Evolutionary conservation across 2,329 filamentous ascomycete species (phyloP), one percentile per base, ranked within the genome.

Genomic region (Chalaropsis ovoidea): DNA sequence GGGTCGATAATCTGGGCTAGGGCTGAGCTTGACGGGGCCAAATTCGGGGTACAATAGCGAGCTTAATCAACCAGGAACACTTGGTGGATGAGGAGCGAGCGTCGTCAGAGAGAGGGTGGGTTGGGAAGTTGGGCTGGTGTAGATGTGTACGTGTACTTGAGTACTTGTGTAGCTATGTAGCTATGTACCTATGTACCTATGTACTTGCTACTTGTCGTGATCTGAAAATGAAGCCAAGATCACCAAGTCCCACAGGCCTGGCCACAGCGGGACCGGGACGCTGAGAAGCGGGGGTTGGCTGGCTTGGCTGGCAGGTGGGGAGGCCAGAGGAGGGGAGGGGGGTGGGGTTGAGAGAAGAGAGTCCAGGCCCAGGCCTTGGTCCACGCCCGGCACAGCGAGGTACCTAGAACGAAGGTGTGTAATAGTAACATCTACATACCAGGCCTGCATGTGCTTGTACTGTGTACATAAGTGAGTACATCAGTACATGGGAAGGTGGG

Each of bases 21-120:
- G 54, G 54, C 54, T 58, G 54, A 58, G 17, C n/a, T 35, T 58
- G 54, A 58, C 54, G 27, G 17, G n/a, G 24, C 31, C 27, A 58
- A n/a, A 58, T 39, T 31, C 22, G 54, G 27, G 8, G 15, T 58
- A 39, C 54, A 39, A 58, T 58, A 58, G 54, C 54, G 31, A 47
- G 15, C 54, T 58, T 58, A 39, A 56, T 58, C 54, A 35, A n/a
- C 15, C 15, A 39, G 54, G 54, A 58, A 39, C 35, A 39, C 35
- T 39, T 39, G 35, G 8, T 7, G 35, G 35, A 10, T 10, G 35
- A 39, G 35, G 5, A 39, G 35, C 35, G n/a, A n/a, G n/a, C n/a
- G n/a, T n/a, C n/a, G 35, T 3, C 42, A n/a, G 17, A 43, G 11
- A n/a, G 42, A 17, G 42, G n/a, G n/a, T n/a, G 42, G 7, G 13